phyloP scores from a whole-genome alignment of 306 rosid species.

The Prunus kanzakura region DNA sequence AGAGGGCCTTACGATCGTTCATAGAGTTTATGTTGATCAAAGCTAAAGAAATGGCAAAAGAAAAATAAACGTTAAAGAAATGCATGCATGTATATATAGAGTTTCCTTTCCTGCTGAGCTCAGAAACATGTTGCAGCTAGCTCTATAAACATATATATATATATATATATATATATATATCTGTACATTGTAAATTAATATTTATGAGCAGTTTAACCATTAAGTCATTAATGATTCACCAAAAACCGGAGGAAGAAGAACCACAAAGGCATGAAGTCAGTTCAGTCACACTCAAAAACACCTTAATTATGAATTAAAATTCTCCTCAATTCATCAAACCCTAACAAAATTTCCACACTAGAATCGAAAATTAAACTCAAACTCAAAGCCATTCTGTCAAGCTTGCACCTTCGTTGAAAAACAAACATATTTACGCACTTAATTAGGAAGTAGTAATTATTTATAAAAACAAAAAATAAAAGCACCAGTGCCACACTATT shows the following conservation, averaged over 20 bases:
- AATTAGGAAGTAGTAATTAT: neutral
- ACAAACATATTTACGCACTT: conserved; percentile 27
- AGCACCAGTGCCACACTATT: conserved; percentile 47
- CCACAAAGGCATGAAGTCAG: neutral
- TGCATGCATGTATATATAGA: neutral
- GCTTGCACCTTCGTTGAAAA: conserved; percentile 35
- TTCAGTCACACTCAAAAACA: neutral
- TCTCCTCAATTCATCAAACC: conserved; percentile 39
- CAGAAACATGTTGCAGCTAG: neutral
- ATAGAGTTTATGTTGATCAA: neutral
- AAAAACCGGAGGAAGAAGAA: too few species aligned
- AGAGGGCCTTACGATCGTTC: neutral
- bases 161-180: too few species aligned
- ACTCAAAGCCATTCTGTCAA: conserved; percentile 40
- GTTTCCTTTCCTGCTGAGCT: neutral
- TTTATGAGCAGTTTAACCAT: neutral
- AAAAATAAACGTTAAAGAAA: neutral
- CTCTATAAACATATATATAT: too few species aligned
- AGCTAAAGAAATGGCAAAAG: neutral
- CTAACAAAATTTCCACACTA: conserved; percentile 22
- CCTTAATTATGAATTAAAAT: neutral
- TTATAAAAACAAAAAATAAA: conserved; percentile 5
- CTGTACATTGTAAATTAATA: neutral
- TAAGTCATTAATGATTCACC: too few species aligned
- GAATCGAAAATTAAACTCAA: conserved; percentile 25